Evolutionary conservation across 2,329 filamentous ascomycete genomes (phyloP).

Genomic region (Shiraia bambusicola): DNA sequence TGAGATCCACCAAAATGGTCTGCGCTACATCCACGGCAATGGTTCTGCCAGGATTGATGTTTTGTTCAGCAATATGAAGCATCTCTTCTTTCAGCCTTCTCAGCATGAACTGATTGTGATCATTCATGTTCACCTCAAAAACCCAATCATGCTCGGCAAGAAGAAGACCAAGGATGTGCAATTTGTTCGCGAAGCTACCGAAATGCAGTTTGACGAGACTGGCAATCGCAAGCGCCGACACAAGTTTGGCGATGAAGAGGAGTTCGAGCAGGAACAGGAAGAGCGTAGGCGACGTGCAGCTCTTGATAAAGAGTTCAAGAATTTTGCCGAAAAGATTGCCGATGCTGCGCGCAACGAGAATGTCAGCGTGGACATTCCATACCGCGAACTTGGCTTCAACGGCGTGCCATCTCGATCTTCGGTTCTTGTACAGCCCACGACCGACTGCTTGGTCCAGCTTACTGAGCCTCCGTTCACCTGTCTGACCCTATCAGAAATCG

Average conservation of each 20-base stretch:
- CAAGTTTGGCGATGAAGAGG: slow-evolving; percentile 95
- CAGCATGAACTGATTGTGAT: slow-evolving; percentile 96
- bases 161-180: slow-evolving; percentile 99
- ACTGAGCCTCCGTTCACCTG: slow-evolving; percentile 97
- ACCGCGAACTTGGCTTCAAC: slow-evolving; percentile 93
- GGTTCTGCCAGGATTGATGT: slow-evolving; percentile 85
- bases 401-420: slow-evolving; percentile 95
- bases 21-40: slow-evolving; percentile 80
- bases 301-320: slow-evolving; percentile 92
- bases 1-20: slow-evolving; percentile 98
- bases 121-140: slow-evolving; percentile 96
- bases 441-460: slow-evolving; percentile 93
- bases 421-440: slow-evolving; percentile 92
- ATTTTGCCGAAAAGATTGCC: slow-evolving; percentile 94
- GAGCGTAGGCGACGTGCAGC: slow-evolving; percentile 88
- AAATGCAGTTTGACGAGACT: slow-evolving; percentile 98
- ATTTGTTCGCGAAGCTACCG: slow-evolving; percentile 95
- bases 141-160: slow-evolving; percentile 96
- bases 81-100: slow-evolving; percentile 98
- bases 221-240: slow-evolving; percentile 98
- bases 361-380: slow-evolving; percentile 92
- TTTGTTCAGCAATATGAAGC: slow-evolving; percentile 96
- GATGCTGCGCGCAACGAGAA: slow-evolving; percentile 90
- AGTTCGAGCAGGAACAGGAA: slow-evolving; percentile 98
- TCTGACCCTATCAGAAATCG: slow-evolving; percentile 91